phyloP scores from a whole-genome alignment of 78 protist genomes.

The Speleostelium caveatum region DNA sequence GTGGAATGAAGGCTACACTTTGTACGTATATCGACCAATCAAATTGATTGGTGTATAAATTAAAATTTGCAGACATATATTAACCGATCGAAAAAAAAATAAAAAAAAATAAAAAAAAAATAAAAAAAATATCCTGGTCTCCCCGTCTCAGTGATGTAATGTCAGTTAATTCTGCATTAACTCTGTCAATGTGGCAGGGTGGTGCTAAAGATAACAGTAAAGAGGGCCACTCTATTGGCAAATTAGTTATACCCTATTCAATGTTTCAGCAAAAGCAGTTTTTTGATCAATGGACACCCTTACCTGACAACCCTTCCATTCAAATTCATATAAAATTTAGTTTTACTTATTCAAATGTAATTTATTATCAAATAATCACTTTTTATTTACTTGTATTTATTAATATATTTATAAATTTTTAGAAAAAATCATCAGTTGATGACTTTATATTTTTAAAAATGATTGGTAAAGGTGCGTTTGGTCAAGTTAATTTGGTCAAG shows the following conservation, averaged over 20 bases:
- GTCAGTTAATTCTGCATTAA: conserved; percentile 33
- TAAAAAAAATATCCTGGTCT: too few relatives aligned
- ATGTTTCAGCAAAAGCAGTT: conserved; percentile 56
- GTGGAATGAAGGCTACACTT: conserved; percentile 80
- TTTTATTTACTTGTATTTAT: neutral
- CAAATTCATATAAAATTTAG: conserved; percentile 55
- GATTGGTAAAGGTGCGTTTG: conserved; percentile 90
- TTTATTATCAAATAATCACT: neutral
- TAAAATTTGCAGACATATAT: too few relatives aligned
- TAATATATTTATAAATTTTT: neutral
- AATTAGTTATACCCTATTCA: conserved; percentile 47
- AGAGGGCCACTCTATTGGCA: conserved; percentile 39
- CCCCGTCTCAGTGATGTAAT: conserved; percentile 48
- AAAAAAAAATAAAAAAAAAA: too few relatives aligned
- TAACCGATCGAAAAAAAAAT: too few relatives aligned
- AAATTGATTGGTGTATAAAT: too few relatives aligned
- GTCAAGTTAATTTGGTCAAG: conserved; percentile 82
- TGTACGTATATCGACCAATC: conserved; percentile 45
- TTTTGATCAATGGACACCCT: conserved; percentile 61
- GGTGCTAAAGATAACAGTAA: neutral
- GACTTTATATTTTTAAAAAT: conserved; percentile 84
- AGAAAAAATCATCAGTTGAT: conserved; percentile 69
- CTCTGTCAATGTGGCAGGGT: conserved; percentile 68
- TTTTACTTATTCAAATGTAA: conserved; percentile 65
- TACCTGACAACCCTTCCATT: conserved; percentile 7